A percentile compares a stretch with the other conserved stretches of the same genome.
phyloP scores from a whole-genome alignment of 2,329 filamentous ascomycete genomes.

The Pezicula neosporulosa region DNA sequence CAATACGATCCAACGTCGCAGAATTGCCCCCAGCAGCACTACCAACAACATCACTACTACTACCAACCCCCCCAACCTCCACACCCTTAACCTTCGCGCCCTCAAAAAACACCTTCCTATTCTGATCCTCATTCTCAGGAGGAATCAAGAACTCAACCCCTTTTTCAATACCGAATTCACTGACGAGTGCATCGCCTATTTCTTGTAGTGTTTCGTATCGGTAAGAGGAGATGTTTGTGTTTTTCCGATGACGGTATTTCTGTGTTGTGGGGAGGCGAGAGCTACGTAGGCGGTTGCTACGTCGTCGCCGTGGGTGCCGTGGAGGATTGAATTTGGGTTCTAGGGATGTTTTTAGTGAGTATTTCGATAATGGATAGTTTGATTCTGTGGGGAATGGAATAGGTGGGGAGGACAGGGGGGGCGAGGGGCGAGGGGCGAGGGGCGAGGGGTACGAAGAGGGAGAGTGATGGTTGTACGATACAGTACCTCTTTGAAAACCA shows the following conservation, averaged over 20 bases:
- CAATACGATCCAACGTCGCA: background rate
- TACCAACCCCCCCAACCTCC: background rate
- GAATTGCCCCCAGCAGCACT: background rate
- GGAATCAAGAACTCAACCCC: slow-evolving; percentile 23
- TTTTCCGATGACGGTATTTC: slow-evolving; percentile 31
- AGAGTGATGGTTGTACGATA: no score
- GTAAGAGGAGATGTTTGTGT: slow-evolving; percentile 43
- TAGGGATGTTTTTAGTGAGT: slow-evolving; percentile 1
- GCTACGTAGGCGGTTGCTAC: slow-evolving; percentile 45
- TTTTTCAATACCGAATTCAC: slow-evolving; percentile 35
- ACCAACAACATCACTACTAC: background rate
- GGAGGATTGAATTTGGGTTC: slow-evolving; percentile 36
- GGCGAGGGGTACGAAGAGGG: no score
- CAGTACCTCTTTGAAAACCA: slow-evolving; percentile 23
- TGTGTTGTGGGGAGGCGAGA: slow-evolving; percentile 34
- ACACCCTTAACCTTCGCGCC: background rate
- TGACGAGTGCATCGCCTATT: slow-evolving; percentile 33
- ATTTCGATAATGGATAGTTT: no score
- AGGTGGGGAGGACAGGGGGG: no score
- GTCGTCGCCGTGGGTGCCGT: slow-evolving; percentile 46
- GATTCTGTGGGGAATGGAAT: no score
- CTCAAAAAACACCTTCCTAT: background rate
- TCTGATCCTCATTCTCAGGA: background rate
- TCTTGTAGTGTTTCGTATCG: slow-evolving; percentile 41
- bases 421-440: no score